Conservation (phyloP, 2,329 filamentous ascomycete genomes). For the Nannizzia gypsea region DNA sequence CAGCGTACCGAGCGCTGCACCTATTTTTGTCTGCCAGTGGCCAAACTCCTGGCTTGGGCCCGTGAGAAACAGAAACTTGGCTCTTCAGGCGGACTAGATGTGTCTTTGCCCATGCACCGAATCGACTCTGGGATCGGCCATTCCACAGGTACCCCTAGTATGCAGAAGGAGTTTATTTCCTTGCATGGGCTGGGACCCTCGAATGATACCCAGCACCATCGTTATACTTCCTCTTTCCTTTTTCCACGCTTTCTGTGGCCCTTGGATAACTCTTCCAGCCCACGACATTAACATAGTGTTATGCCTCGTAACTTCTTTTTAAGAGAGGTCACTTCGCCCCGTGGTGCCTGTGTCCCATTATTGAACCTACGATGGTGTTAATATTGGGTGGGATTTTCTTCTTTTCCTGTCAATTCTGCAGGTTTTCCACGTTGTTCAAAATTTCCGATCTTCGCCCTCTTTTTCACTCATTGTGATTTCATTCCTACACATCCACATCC, state of each 20-base stretch:
- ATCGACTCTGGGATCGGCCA: neutral
- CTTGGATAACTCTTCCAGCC: neutral
- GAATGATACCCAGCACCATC: neutral
- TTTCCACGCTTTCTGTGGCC: neutral
- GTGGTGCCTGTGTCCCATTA: neutral
- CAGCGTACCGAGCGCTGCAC: neutral
- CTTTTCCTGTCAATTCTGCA: neutral
- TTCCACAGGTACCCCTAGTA: neutral
- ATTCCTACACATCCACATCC: neutral
- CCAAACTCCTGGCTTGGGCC: neutral
- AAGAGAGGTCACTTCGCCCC: neutral
- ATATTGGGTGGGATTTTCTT: neutral
- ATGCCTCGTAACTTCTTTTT: neutral
- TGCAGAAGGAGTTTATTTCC: neutral
- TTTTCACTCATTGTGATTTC: neutral
- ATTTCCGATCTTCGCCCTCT: conserved; percentile 1
- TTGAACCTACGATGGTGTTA: neutral
- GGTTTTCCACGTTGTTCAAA: conserved; percentile 1
- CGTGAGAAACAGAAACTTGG: neutral
- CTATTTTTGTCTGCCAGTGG: neutral
- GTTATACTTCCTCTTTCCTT: neutral
- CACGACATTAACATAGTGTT: neutral
- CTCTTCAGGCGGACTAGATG: neutral
- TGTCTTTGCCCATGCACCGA: neutral
- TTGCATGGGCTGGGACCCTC: neutral